phyloP scores from a whole-genome alignment of 2,329 filamentous ascomycete genomes.

The Neofusicoccum kwambonambiense region DNA sequence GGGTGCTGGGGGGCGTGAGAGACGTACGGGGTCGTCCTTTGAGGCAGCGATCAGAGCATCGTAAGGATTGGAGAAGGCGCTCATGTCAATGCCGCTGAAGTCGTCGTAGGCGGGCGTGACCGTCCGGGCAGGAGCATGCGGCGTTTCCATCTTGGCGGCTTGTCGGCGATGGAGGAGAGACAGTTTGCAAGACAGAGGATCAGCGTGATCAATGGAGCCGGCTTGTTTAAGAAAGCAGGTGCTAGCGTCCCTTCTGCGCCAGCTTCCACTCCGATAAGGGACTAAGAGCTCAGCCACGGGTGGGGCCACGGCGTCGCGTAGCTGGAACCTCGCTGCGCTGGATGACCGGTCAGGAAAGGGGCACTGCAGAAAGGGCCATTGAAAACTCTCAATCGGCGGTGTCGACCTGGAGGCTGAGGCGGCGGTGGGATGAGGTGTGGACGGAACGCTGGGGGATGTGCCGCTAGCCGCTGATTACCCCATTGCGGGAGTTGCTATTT shows the following conservation, averaged over 20 bases:
- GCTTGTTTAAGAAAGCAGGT: too few relatives aligned
- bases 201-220: background rate
- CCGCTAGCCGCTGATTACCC: constrained; percentile 2
- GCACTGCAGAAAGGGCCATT: background rate
- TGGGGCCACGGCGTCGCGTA: background rate
- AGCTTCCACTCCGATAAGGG: background rate
- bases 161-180: background rate
- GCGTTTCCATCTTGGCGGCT: background rate
- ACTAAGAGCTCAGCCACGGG: background rate
- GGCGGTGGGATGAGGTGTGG: background rate
- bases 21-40: constrained; percentile 63
- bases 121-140: constrained; percentile 1
- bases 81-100: constrained; percentile 36
- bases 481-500: background rate
- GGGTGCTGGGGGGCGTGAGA: background rate
- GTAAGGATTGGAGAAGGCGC: constrained; percentile 67
- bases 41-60: constrained; percentile 69
- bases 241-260: too few relatives aligned
- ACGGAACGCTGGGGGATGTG: background rate
- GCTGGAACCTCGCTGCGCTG: background rate
- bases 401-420: background rate
- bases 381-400: background rate
- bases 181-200: background rate
- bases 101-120: constrained; percentile 30
- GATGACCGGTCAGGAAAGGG: background rate